phyloP scores from a whole-genome alignment of 2,329 filamentous ascomycete species.

The Penicillium sp. region DNA sequence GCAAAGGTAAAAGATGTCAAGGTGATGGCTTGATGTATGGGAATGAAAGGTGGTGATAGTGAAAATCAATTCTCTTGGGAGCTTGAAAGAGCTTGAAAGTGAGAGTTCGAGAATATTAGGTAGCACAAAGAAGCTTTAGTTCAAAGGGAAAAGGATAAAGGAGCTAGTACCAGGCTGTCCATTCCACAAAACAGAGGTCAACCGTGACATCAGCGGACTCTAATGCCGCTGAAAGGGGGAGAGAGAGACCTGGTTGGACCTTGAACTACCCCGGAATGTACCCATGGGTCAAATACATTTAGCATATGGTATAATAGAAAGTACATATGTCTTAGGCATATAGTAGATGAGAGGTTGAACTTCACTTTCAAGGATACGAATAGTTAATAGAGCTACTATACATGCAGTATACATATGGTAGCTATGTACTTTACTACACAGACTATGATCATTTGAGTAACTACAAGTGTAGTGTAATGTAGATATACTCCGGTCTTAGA shows the following conservation, averaged over 20 bases:
- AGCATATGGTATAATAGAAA: no score
- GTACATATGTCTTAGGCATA: no score
- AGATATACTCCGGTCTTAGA: no score
- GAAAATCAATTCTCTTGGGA: background rate
- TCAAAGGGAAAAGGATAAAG: background rate
- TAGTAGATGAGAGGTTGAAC: no score
- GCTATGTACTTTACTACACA: no score
- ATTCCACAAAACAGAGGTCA: background rate
- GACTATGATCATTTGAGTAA: no score
- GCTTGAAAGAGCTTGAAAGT: background rate
- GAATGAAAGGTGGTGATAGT: background rate
- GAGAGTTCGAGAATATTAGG: background rate
- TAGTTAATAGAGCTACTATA: no score
- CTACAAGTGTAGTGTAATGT: background rate
- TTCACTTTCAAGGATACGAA: no score
- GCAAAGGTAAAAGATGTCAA: background rate
- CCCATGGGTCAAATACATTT: no score
- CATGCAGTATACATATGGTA: no score
- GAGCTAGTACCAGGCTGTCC: background rate
- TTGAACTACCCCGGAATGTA: slow-evolving; percentile 1
- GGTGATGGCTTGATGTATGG: background rate
- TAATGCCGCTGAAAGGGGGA: background rate
- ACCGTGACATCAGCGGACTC: slow-evolving; percentile 6
- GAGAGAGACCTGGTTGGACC: background rate
- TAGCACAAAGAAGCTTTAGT: background rate